Conservation (phyloP, 495 filamentous ascomycete species). For the Tuber indicum region DNA sequence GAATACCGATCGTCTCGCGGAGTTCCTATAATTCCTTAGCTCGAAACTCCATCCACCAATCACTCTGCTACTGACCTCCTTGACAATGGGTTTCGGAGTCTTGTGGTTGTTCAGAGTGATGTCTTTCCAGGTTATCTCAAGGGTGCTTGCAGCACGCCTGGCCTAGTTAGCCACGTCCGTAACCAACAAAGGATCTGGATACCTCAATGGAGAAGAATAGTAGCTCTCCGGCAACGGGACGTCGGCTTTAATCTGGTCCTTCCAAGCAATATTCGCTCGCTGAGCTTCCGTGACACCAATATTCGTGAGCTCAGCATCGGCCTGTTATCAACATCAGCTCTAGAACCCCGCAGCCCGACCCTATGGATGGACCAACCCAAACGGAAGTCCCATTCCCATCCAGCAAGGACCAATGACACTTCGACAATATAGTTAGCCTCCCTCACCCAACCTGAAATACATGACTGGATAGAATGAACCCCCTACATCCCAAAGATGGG, state of each 20-base stretch:
- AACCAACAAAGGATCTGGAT: background rate
- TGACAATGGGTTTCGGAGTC: conserved; percentile 54
- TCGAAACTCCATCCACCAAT: conserved; percentile 63
- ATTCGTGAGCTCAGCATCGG: conserved; percentile 61
- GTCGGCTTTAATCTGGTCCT: conserved; percentile 49
- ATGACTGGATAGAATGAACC: conserved; percentile 10
- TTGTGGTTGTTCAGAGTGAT: conserved; percentile 22
- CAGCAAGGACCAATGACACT: conserved; percentile 68
- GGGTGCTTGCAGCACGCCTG: conserved; percentile 37
- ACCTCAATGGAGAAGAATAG: conserved; percentile 61
- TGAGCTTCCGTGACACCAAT: conserved; percentile 58
- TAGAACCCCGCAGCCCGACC: background rate
- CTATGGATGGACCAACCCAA: conserved; percentile 48
- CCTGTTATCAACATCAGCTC: conserved; percentile 15
- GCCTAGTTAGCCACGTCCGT: conserved; percentile 1
- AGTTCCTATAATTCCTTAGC: conserved; percentile 41
- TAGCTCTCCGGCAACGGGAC: conserved; percentile 60
- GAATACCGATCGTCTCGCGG: conserved; percentile 64
- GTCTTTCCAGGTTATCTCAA: conserved; percentile 37
- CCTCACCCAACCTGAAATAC: conserved; percentile 13
- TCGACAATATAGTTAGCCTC: conserved; percentile 1
- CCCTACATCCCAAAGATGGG: conserved; percentile 60
- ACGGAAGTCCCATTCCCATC: conserved; percentile 59
- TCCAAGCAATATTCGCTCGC: conserved; percentile 60
- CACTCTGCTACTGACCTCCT: conserved; percentile 60